Conservation (phyloP, 1,139 yeast species). For the Nakaseomyces delphensis region DNA sequence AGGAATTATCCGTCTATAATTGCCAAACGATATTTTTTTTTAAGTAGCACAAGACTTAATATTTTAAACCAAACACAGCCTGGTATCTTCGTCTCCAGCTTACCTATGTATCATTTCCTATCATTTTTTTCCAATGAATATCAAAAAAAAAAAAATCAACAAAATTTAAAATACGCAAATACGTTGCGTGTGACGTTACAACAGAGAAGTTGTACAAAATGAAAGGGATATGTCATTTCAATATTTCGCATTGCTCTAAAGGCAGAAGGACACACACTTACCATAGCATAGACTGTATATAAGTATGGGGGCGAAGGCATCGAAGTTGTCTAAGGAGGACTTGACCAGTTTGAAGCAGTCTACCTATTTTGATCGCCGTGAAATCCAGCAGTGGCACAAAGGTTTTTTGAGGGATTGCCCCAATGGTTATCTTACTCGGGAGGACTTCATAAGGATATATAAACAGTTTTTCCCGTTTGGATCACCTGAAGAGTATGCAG, state of each 20-base stretch:
- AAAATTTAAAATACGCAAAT: not conserved
- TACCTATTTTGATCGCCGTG: constrained; percentile 88
- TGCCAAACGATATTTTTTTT: too few species aligned
- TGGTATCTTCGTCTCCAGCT: too few species aligned
- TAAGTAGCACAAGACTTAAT: too few species aligned
- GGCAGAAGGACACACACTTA: too few species aligned
- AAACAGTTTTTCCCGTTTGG: constrained; percentile 98
- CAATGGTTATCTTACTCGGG: constrained; percentile 74
- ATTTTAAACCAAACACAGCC: too few species aligned
- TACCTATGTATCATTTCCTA: too few species aligned
- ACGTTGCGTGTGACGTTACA: constrained; percentile 2
- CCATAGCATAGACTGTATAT: too few species aligned
- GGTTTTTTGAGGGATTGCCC: constrained; percentile 95
- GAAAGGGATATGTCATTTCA: too few species aligned
- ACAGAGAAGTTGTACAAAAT: not conserved
- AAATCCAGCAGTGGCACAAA: constrained; percentile 96
- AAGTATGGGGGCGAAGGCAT: constrained; percentile 98
- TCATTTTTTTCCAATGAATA: too few species aligned
- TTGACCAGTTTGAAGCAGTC: constrained; percentile 71
- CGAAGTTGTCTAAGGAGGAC: constrained; percentile 88
- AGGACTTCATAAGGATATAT: constrained; percentile 84
- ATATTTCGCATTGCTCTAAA: too few species aligned
- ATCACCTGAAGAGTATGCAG: constrained; percentile 87
- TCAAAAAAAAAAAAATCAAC: not conserved
- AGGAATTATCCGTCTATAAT: too few species aligned